A percentile compares a stretch with the other conserved stretches of the same genome.
Conservation (phyloP, 768 basidiomycete genomes). For the Austroboletus festivus region DNA sequence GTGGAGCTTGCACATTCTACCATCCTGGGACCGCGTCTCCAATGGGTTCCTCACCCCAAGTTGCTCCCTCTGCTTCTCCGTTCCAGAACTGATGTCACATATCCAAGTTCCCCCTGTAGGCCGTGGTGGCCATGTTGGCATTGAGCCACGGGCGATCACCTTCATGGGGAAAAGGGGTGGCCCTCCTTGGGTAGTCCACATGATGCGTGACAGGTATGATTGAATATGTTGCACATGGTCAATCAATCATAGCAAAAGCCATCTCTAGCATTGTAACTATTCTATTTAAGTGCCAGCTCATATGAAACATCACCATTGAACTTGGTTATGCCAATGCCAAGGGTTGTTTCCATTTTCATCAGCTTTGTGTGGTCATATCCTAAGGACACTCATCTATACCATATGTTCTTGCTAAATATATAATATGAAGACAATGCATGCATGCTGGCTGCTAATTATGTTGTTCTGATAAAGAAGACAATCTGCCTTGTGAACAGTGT, state of each 20-base stretch:
- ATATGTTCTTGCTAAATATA: conserved; percentile 67
- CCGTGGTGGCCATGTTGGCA: no score
- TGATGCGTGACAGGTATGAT: no score
- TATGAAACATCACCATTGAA: conserved; percentile 99
- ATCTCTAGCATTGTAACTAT: conserved; percentile 99
- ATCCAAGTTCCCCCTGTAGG: no score
- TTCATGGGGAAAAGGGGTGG: no score
- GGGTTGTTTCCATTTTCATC: conserved; percentile 43
- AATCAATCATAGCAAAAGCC: conserved; percentile 96
- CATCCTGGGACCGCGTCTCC: no score
- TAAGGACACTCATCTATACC: neutral
- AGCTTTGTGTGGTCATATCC: no score
- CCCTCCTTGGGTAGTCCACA: no score
- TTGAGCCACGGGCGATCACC: no score
- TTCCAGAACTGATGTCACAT: no score
- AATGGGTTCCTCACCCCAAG: no score
- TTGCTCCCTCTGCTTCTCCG: no score
- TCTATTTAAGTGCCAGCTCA: conserved; percentile 98
- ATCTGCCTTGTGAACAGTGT: conserved; percentile 89
- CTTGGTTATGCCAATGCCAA: conserved; percentile 99
- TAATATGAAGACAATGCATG: conserved; percentile 92
- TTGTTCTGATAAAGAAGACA: conserved; percentile 89
- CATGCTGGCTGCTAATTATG: conserved; percentile 95
- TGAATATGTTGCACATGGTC: conserved; percentile 97
- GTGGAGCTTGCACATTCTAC: no score